Evolutionary conservation across 2,329 filamentous ascomycete genomes (phyloP), one percentile per base, ranked within the genome.

Genomic region (Talaromyces funiculosus): DNA sequence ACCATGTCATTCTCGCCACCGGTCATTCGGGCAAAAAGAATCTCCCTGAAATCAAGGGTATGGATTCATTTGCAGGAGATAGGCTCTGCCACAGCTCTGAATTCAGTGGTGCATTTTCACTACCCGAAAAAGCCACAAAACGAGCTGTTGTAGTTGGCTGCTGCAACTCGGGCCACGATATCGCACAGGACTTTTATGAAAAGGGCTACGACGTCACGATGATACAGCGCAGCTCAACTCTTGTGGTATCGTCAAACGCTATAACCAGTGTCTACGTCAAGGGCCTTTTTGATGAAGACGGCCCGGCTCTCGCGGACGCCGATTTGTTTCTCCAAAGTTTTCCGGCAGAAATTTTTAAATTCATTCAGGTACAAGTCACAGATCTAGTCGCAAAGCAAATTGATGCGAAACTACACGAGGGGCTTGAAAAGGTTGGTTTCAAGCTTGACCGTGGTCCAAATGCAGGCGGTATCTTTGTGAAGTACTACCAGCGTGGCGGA

Each of bases 161-260:
- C 1, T 88, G 86, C 71, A 90, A 89, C 71, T 88, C 85, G 0
- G 85, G 79, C 5, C 85, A 88, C 65, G 87, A 90, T 64, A 89
- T 89, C 59, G 83, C 85, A 0, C 86, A 89, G 60, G 85, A 89
- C 63, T 89, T 81, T 66, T 79, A 82, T 37, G 86, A 89, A 65
- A 84, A 85, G 54, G 88, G 87, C 0, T 86, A 86, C 63, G 77
- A 84, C 2, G 82, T 89, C 1, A 90, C 87, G 0, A 86, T 90
- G 71, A 80, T 90, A 0, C 88, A 90, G 72, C 81, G 88, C 3
- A 85, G 82, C 0, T 83, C 81, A 7, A 90, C 88, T 0, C 84
- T 82, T 58, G 85, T 90, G 3, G 77, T 89, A 0, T 82, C 84
- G 0, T 84, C 82, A 7, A 72, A 80, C 12, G 76, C 81, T 1